These are phyloP conservation scores for Talaromyces sp. DNA, from an alignment of 2,329 filamentous ascomycete species.

Conservation along the genomic window DNA sequence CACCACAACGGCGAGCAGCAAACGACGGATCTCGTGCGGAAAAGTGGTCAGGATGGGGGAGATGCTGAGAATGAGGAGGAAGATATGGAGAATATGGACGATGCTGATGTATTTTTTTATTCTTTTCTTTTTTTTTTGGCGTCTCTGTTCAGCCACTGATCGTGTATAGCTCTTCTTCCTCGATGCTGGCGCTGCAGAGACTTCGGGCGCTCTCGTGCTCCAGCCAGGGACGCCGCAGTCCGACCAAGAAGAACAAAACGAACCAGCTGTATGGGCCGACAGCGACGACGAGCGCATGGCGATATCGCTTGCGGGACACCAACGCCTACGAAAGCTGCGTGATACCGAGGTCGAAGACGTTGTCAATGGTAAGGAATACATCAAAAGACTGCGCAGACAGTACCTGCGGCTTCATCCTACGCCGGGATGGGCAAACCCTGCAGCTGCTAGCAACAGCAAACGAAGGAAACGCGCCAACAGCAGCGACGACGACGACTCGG, in stretches of 20 bases:
- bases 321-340: slow-evolving; percentile 75
- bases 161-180: slow-evolving; percentile 65
- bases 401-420: slow-evolving; percentile 57
- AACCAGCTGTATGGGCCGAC: slow-evolving; percentile 66
- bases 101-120: slow-evolving; percentile 57
- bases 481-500: slow-evolving; percentile 25
- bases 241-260: slow-evolving; percentile 25
- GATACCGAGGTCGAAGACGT: slow-evolving; percentile 77
- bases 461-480: slow-evolving; percentile 31
- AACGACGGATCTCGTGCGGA: slow-evolving; percentile 30
- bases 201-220: slow-evolving; percentile 23
- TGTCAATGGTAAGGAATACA: slow-evolving; percentile 80
- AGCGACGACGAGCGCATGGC: slow-evolving; percentile 88
- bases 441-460: slow-evolving; percentile 44
- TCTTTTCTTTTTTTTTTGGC: neutral
- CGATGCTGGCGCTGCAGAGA: slow-evolving; percentile 56
- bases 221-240: slow-evolving; percentile 34
- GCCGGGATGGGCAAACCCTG: slow-evolving; percentile 55
- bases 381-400: slow-evolving; percentile 70
- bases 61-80: slow-evolving; percentile 44
- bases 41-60: slow-evolving; percentile 22
- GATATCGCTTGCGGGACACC: slow-evolving; percentile 71
- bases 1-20: slow-evolving; percentile 29
- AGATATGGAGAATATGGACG: slow-evolving; percentile 60
- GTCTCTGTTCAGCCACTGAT: neutral